These are phyloP conservation scores for Anastatica hierochuntica DNA, from an alignment of 345 rosid species.

Conservation along the genomic window DNA sequence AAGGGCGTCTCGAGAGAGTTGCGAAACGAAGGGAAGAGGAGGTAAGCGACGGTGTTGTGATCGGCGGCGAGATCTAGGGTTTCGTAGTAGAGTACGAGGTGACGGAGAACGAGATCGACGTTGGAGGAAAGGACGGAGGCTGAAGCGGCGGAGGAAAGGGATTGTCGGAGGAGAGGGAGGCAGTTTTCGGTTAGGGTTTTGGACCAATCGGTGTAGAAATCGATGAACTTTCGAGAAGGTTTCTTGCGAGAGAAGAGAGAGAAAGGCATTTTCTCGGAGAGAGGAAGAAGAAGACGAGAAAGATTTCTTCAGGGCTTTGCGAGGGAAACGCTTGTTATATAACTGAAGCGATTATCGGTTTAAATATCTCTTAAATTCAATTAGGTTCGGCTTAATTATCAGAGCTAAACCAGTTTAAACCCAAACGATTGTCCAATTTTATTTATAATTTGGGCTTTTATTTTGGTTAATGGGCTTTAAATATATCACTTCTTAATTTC, in stretches of 20 bases:
- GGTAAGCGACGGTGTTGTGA: constrained; percentile 39
- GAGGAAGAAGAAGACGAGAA: neutral
- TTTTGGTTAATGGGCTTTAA: too few relatives aligned
- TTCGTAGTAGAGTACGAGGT: constrained; percentile 64
- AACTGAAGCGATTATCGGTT: neutral
- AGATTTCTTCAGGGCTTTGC: neutral
- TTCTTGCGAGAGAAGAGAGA: constrained; percentile 47
- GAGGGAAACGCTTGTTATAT: neutral
- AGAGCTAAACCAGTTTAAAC: too few relatives aligned
- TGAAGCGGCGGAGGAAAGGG: constrained; percentile 46
- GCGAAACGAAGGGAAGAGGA: constrained; percentile 73
- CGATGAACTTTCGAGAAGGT: constrained; percentile 40
- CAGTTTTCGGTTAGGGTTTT: constrained; percentile 41
- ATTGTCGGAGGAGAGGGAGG: constrained; percentile 62
- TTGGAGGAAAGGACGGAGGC: constrained; percentile 42
- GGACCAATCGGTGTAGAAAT: constrained; percentile 57
- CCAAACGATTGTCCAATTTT: too few relatives aligned
- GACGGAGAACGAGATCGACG: constrained; percentile 53
- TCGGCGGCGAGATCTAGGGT: constrained; percentile 60
- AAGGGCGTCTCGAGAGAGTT: constrained; percentile 62
- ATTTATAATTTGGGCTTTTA: too few relatives aligned
- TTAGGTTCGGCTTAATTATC: too few relatives aligned
- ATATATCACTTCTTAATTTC: too few relatives aligned
- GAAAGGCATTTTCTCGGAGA: constrained; percentile 35
- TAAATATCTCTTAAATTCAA: too few relatives aligned